Percentiles rank a stretch among this genome's conserved stretches.
These are phyloP conservation scores for Microdochium nivale DNA, from an alignment of 2,329 filamentous ascomycete genomes.

Conservation along the genomic window DNA sequence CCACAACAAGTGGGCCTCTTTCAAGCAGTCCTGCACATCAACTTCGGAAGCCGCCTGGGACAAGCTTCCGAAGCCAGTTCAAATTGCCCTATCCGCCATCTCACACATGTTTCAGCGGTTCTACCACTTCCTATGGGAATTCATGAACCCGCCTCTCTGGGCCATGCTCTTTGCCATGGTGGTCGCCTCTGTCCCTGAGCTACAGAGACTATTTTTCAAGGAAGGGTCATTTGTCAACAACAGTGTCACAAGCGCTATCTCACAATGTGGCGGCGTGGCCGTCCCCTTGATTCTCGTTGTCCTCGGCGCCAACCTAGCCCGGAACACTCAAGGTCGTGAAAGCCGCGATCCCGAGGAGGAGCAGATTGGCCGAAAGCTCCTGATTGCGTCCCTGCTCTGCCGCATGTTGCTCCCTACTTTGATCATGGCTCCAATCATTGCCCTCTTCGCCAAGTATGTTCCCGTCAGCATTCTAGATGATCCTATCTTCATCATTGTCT, in stretches of 20 bases:
- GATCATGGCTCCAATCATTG: constrained; percentile 86
- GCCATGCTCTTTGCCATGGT: constrained; percentile 90
- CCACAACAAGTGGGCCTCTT: constrained; percentile 15
- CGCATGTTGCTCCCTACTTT: constrained; percentile 89
- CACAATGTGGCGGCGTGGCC: constrained; percentile 80
- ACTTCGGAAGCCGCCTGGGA: constrained; percentile 17
- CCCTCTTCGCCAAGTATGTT: constrained; percentile 79
- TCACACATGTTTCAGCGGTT: constrained; percentile 33
- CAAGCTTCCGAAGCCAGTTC: constrained; percentile 32
- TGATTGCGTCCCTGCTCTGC: constrained; percentile 76
- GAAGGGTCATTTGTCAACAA: constrained; percentile 87
- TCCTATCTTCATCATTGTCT: constrained; percentile 96
- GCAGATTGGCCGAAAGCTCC: constrained; percentile 61
- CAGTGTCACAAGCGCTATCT: constrained; percentile 81
- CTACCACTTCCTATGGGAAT: constrained; percentile 67
- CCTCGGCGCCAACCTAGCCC: constrained; percentile 85
- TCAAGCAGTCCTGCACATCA: constrained; percentile 10
- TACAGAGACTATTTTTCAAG: constrained; percentile 82
- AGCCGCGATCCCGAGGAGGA: constrained; percentile 62
- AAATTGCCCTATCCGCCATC: constrained; percentile 20
- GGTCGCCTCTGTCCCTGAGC: constrained; percentile 74
- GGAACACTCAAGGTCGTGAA: constrained; percentile 72
- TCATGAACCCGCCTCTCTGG: constrained; percentile 98
- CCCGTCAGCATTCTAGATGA: constrained; percentile 93
- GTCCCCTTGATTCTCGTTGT: constrained; percentile 94